Conservation (phyloP, 495 filamentous ascomycete genomes). For the Penicillium fimorum region DNA sequence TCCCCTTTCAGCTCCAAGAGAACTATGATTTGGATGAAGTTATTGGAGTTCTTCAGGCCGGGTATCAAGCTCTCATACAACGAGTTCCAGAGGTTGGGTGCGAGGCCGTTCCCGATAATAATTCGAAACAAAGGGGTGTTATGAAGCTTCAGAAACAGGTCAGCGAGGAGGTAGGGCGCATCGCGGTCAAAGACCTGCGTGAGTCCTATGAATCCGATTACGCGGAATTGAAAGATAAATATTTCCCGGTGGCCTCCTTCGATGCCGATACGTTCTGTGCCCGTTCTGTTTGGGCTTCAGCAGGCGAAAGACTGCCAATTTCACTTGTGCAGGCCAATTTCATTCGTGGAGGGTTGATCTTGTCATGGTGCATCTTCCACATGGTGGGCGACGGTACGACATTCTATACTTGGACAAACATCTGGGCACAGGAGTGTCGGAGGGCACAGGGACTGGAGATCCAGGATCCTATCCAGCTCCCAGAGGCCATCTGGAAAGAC, state of each 20-base stretch:
- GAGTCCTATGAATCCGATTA: slow-evolving; percentile 23
- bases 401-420: slow-evolving; percentile 31
- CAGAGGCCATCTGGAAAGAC: slow-evolving; percentile 19
- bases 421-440: slow-evolving; percentile 39
- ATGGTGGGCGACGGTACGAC: slow-evolving; percentile 35
- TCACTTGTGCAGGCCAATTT: slow-evolving; percentile 40
- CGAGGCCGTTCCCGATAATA: slow-evolving; percentile 31
- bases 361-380: slow-evolving; percentile 31
- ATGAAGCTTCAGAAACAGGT: slow-evolving; percentile 24
- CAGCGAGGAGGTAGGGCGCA: slow-evolving; percentile 7
- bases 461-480: slow-evolving; percentile 19
- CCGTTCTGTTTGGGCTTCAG: slow-evolving; percentile 30
- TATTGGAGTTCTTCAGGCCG: slow-evolving; percentile 23
- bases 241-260: slow-evolving; percentile 33
- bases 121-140: slow-evolving; percentile 28
- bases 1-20: slow-evolving; percentile 26
- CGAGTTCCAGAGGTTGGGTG: slow-evolving; percentile 30
- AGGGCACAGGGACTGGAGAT: slow-evolving; percentile 29
- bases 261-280: slow-evolving; percentile 31
- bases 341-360: slow-evolving; percentile 29
- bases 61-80: slow-evolving; percentile 26
- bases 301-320: slow-evolving; percentile 28
- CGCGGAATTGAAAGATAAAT: slow-evolving; percentile 30
- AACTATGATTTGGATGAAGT: slow-evolving; percentile 29
- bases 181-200: slow-evolving; percentile 34